These are phyloP conservation scores for Podaxis carcinomalis DNA, from an alignment of 768 basidiomycete species.

Conservation along the genomic window DNA sequence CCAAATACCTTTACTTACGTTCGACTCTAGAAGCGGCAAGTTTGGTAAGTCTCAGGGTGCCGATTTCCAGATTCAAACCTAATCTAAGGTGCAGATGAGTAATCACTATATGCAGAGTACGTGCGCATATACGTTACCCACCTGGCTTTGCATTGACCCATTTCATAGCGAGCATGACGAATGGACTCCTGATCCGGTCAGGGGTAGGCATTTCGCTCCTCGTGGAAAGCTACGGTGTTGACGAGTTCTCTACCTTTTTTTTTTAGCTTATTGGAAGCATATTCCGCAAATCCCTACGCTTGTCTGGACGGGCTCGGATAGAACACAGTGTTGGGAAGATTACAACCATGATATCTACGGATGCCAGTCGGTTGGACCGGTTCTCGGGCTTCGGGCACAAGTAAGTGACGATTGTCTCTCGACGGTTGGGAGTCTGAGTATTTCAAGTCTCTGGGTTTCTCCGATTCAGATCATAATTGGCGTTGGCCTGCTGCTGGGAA, in stretches of 20 bases:
- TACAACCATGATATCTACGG: slow-evolving; percentile 67
- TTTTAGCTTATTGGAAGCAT: slow-evolving; percentile 40
- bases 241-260: not conserved
- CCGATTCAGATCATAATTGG: slow-evolving; percentile 61
- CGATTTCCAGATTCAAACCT: not conserved
- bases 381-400: slow-evolving; percentile 40
- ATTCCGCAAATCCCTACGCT: slow-evolving; percentile 62
- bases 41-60: slow-evolving; percentile 25
- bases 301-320: slow-evolving; percentile 55
- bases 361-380: slow-evolving; percentile 51
- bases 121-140: not conserved
- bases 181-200: slow-evolving; percentile 44
- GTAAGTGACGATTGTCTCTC: slow-evolving; percentile 22
- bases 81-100: slow-evolving; percentile 23
- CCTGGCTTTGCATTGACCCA: not conserved
- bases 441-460: slow-evolving; percentile 51
- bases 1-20: not conserved
- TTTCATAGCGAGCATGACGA: slow-evolving; percentile 37
- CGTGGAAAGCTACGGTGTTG: not conserved
- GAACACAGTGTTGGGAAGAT: slow-evolving; percentile 63
- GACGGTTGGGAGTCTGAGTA: not conserved
- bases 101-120: slow-evolving; percentile 44
- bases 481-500: slow-evolving; percentile 57
- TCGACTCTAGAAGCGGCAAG: slow-evolving; percentile 33
- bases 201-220: slow-evolving; percentile 26